Percentiles rank a stretch among this genome's conserved stretches.
phyloP scores from a whole-genome alignment of 768 basidiomycete species.

The Tulasnella calospora region DNA sequence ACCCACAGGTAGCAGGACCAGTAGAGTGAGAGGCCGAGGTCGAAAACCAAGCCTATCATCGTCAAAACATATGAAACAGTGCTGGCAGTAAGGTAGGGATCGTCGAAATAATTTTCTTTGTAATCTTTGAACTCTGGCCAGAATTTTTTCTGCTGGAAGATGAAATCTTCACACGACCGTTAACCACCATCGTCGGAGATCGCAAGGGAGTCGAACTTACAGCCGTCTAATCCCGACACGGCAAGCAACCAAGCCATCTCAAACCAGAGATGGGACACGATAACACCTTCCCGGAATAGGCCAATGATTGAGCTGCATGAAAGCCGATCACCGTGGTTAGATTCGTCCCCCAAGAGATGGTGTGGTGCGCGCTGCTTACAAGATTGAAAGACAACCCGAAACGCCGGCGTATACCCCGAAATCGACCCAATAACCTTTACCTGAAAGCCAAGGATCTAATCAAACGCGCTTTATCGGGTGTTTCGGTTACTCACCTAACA shows the following conservation, averaged over 20 bases:
- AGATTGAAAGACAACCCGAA: neutral
- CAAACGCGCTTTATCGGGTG: neutral
- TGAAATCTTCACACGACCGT: neutral
- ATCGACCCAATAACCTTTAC: neutral
- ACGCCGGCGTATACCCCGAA: neutral
- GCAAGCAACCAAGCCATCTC: neutral
- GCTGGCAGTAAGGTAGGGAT: neutral
- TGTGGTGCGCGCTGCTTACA: neutral
- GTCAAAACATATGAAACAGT: neutral
- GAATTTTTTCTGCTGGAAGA: neutral
- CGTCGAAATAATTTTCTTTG: neutral
- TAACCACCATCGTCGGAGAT: neutral
- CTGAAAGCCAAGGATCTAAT: neutral
- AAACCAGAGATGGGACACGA: neutral
- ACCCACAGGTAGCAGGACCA: neutral
- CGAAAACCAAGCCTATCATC: neutral
- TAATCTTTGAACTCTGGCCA: neutral
- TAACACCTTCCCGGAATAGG: neutral
- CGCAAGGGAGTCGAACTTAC: neutral
- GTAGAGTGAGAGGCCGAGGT: neutral
- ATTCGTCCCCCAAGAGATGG: neutral
- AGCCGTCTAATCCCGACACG: neutral
- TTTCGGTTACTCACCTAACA: neutral
- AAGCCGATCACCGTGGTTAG: neutral
- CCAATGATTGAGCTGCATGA: neutral